phyloP scores from a whole-genome alignment of 345 rosid species.

The Hevea brasiliensis region DNA sequence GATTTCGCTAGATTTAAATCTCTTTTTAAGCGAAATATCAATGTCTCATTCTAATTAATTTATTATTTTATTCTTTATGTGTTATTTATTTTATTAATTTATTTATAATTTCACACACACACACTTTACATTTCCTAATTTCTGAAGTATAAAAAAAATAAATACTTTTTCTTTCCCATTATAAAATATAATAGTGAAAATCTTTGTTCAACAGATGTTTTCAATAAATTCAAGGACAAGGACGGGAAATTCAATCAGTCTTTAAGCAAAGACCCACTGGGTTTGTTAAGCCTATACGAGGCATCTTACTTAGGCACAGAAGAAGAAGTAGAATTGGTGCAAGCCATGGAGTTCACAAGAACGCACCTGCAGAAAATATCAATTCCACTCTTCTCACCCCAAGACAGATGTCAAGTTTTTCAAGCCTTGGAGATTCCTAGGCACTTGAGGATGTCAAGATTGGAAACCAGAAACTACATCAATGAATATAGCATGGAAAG shows the following conservation, averaged over 20 bases:
- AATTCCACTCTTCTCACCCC: neutral
- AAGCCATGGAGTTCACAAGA: constrained; percentile 22
- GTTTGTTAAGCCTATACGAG: constrained; percentile 25
- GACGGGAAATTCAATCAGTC: constrained; percentile 23
- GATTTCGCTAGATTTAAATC: too few relatives aligned
- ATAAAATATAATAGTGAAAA: too few relatives aligned
- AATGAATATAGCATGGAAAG: constrained; percentile 9
- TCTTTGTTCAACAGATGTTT: constrained; percentile 18
- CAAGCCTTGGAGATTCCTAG: constrained; percentile 26
- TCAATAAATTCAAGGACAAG: constrained; percentile 20
- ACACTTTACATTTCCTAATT: too few relatives aligned
- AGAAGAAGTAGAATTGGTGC: constrained; percentile 11
- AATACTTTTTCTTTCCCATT: too few relatives aligned
- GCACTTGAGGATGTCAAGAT: constrained; percentile 31
- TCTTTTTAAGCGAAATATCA: too few relatives aligned
- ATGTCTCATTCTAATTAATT: too few relatives aligned
- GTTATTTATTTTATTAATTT: too few relatives aligned
- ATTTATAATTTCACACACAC: too few relatives aligned
- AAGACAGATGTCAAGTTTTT: neutral
- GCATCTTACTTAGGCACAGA: constrained; percentile 26
- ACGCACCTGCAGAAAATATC: constrained; percentile 1
- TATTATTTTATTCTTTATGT: too few relatives aligned
- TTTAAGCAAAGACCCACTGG: constrained; percentile 10
- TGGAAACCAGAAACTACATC: constrained; percentile 26
- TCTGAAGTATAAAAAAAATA: too few relatives aligned